phyloP scores from a whole-genome alignment of 371 early-diverging fungal genomes.

The Rhizopus arrhizus region DNA sequence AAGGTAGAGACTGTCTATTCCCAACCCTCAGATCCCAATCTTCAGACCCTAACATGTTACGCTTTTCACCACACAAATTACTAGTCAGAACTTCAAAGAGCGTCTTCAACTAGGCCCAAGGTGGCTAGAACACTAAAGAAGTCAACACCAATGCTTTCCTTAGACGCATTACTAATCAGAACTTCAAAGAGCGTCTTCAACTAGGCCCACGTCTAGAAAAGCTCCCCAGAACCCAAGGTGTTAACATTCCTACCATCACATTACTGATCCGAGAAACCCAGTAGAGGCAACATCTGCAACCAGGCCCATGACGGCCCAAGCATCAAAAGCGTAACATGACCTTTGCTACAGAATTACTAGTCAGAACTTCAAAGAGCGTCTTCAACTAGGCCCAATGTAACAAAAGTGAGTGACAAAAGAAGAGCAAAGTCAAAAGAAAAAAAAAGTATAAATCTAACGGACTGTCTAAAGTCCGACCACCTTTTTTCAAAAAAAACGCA shows the following conservation, averaged over 20 bases:
- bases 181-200: slow-evolving; percentile 3
- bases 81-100: slow-evolving; percentile 5
- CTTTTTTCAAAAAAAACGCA: no score
- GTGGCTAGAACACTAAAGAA: not conserved
- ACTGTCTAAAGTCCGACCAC: no score
- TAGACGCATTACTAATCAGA: slow-evolving; percentile 5
- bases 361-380: slow-evolving; percentile 6
- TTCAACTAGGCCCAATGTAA: no score
- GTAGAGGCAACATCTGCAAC: slow-evolving; percentile 24
- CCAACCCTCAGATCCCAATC: slow-evolving; percentile 11
- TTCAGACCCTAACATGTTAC: slow-evolving; percentile 15
- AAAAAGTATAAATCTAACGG: no score
- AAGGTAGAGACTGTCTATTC: slow-evolving; percentile 17
- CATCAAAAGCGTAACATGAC: not conserved
- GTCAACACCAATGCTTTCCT: slow-evolving; percentile 8
- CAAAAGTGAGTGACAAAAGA: no score
- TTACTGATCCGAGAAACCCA: slow-evolving; percentile 21
- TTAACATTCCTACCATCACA: slow-evolving; percentile 1
- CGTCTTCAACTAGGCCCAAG: not conserved
- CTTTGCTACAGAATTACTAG: not conserved
- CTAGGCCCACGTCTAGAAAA: not conserved
- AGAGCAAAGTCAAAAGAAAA: no score
- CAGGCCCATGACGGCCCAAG: slow-evolving; percentile 7
- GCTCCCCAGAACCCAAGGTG: slow-evolving; percentile 9
- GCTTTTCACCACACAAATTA: not conserved